Evolutionary conservation across 345 rosid species (phyloP).

Genomic region (Brassica cretica): DNA sequence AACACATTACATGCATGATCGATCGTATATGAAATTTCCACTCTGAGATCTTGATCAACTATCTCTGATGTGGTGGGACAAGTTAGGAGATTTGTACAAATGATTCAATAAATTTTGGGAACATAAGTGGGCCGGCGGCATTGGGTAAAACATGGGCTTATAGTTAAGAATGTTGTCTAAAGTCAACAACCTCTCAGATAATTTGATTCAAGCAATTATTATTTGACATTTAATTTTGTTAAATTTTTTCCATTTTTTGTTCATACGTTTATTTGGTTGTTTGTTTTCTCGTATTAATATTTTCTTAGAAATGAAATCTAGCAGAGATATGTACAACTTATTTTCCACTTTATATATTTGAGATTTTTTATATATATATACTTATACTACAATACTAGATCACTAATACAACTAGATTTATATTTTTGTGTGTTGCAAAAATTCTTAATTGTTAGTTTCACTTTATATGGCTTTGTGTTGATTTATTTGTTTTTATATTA

Average conservation of each 20-base stretch:
- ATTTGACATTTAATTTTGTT: not conserved
- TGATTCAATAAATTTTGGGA: not conserved
- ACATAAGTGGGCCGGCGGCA: constrained; percentile 17
- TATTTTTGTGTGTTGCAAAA: not conserved
- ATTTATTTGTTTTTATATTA: not conserved
- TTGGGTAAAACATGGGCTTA: constrained; percentile 6
- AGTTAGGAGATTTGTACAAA: constrained; percentile 2
- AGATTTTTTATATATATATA: not conserved
- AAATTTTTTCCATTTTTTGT: not conserved
- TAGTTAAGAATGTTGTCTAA: not conserved
- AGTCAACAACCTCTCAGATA: not conserved
- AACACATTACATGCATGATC: not conserved
- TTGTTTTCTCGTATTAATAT: not conserved
- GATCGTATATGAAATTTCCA: not conserved
- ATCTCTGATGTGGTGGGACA: constrained; percentile 4
- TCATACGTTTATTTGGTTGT: not conserved
- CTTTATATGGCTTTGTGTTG: no score
- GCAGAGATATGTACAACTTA: not conserved
- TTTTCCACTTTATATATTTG: not conserved
- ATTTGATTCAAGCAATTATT: not conserved
- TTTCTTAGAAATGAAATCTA: not conserved
- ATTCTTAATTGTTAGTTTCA: not conserved
- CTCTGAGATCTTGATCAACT: not conserved
- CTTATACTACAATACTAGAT: not conserved
- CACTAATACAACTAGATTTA: not conserved